phyloP scores from a whole-genome alignment of 306 rosid genomes.

The Cicer chorassanicum region DNA sequence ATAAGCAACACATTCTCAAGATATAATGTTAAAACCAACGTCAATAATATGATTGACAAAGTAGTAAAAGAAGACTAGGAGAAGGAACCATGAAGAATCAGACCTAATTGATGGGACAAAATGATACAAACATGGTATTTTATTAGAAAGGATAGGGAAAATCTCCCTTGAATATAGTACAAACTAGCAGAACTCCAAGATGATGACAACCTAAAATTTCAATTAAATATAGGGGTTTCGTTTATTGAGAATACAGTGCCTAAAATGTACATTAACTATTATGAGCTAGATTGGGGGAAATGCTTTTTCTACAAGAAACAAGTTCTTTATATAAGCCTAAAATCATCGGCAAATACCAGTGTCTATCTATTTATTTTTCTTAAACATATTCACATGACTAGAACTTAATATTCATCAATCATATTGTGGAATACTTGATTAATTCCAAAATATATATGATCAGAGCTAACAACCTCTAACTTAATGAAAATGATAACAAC shows the following conservation, averaged over 20 bases:
- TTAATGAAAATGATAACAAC: background rate
- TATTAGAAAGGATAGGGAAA: background rate
- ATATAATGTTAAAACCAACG: conserved; percentile 13
- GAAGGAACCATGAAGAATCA: conserved; percentile 5
- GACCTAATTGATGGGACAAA: conserved; percentile 29
- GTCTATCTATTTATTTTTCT: background rate
- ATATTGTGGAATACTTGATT: conserved; percentile 11
- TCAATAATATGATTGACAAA: conserved; percentile 14
- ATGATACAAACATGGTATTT: background rate
- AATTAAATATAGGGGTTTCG: background rate
- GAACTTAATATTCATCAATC: conserved; percentile 24
- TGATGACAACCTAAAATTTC: conserved; percentile 15
- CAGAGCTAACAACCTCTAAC: conserved; percentile 12
- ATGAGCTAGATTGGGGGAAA: conserved; percentile 13
- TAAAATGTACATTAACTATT: background rate
- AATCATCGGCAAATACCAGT: conserved; percentile 10
- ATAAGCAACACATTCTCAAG: conserved; percentile 9
- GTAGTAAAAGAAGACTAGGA: background rate
- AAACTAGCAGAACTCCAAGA: background rate
- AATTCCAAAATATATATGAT: background rate
- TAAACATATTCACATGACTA: background rate
- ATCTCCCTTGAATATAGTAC: background rate
- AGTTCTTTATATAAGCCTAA: conserved; percentile 29
- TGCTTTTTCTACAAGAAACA: conserved; percentile 14
- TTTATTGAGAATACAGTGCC: conserved; percentile 16